Evolutionary conservation across 2,329 filamentous ascomycete genomes (phyloP).

Genomic region (Microcyclospora tardicrescens): DNA sequence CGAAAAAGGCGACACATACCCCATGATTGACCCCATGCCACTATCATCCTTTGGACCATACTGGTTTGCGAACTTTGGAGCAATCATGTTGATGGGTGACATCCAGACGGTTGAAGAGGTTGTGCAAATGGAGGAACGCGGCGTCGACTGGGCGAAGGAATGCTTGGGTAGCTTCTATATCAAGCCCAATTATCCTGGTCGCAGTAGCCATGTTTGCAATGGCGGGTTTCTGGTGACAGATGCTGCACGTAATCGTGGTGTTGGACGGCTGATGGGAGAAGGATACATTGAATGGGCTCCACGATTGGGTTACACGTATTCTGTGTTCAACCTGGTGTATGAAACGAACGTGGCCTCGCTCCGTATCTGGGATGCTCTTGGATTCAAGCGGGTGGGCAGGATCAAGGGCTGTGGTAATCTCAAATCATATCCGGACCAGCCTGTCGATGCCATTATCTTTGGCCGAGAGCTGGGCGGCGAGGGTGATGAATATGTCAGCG

Average conservation of each 20-base stretch:
- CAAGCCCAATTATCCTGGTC: conserved; percentile 84
- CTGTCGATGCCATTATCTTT: conserved; percentile 41
- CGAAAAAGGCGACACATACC: conserved; percentile 82
- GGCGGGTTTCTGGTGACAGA: conserved; percentile 39
- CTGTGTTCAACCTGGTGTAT: conserved; percentile 88
- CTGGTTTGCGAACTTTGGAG: conserved; percentile 86
- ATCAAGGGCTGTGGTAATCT: conserved; percentile 45
- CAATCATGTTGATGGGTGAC: conserved; percentile 73
- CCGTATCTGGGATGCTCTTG: conserved; percentile 81
- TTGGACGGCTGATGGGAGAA: conserved; percentile 40
- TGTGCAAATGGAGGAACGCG: conserved; percentile 30
- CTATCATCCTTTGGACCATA: conserved; percentile 65
- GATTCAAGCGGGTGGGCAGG: conserved; percentile 82
- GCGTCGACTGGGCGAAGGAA: conserved; percentile 60
- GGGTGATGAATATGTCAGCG: conserved; percentile 71
- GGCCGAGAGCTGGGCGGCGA: conserved; percentile 51
- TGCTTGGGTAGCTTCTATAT: conserved; percentile 88
- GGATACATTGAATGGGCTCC: conserved; percentile 41
- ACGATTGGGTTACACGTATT: conserved; percentile 69
- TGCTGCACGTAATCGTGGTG: conserved; percentile 34
- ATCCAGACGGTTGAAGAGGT: conserved; percentile 48
- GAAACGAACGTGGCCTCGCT: conserved; percentile 86
- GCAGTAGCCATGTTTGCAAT: conserved; percentile 80
- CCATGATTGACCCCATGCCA: conserved; percentile 66
- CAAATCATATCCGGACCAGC: conserved; percentile 33